A percentile compares a stretch with the other conserved stretches of the same genome.
phyloP scores from a whole-genome alignment of 2,329 filamentous ascomycete species.

The Curvularia sp. region DNA sequence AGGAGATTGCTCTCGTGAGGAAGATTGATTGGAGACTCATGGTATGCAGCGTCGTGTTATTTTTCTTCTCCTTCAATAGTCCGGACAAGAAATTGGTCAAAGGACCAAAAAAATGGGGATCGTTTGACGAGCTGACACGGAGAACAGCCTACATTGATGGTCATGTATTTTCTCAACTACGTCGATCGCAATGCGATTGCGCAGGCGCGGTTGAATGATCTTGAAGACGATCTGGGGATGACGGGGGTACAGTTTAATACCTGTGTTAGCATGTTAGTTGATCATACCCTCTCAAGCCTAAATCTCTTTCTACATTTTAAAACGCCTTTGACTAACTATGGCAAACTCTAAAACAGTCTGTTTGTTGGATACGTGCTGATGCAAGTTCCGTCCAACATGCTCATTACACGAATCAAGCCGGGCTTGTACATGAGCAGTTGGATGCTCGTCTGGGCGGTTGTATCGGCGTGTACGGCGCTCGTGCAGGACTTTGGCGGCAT shows the following conservation, averaged over 20 bases:
- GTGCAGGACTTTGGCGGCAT: slow-evolving; percentile 45
- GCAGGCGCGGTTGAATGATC: slow-evolving; percentile 67
- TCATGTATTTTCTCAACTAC: slow-evolving; percentile 54
- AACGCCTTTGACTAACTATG: no score
- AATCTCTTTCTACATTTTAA: no score
- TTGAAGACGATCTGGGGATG: slow-evolving; percentile 61
- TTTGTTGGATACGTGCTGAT: slow-evolving; percentile 55
- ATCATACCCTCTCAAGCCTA: neutral
- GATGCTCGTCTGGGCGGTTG: slow-evolving; percentile 49
- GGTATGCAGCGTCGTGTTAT: slow-evolving; percentile 17
- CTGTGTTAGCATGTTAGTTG: slow-evolving; percentile 58
- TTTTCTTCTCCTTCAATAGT: neutral
- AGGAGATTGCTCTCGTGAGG: slow-evolving; percentile 43
- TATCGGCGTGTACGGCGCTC: slow-evolving; percentile 46
- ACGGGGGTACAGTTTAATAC: slow-evolving; percentile 39
- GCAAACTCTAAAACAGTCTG: slow-evolving; percentile 55
- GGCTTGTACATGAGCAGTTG: slow-evolving; percentile 45
- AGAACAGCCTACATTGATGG: slow-evolving; percentile 50
- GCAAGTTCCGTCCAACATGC: slow-evolving; percentile 55
- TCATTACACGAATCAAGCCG: slow-evolving; percentile 48
- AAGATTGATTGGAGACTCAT: slow-evolving; percentile 46
- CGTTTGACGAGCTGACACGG: neutral
- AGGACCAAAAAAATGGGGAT: neutral
- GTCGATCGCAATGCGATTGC: slow-evolving; percentile 70
- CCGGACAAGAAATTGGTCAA: neutral